Evolutionary conservation across 306 rosid species (phyloP).

Genomic region (Fragaria nilgerrensis): DNA sequence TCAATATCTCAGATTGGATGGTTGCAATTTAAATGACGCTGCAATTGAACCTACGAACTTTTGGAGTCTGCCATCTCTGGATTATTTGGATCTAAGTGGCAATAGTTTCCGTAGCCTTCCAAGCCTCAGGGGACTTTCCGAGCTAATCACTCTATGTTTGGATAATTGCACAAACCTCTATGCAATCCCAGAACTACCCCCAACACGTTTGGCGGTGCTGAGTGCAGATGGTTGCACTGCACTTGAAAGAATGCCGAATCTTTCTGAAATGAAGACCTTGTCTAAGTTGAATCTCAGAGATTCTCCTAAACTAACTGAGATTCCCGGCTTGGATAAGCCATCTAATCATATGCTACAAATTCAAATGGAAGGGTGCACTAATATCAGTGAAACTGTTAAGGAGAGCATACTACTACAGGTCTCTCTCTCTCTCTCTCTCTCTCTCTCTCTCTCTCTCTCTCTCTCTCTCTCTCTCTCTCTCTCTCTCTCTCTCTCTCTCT

Average conservation of each 20-base stretch:
- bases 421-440: neutral
- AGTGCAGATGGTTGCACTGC: neutral
- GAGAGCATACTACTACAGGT: slow-evolving; percentile 26
- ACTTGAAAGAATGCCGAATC: slow-evolving; percentile 15
- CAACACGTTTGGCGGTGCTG: neutral
- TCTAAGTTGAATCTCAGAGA: neutral
- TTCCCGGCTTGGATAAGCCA: slow-evolving; percentile 21
- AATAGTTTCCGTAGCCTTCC: slow-evolving; percentile 7
- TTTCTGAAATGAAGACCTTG: slow-evolving; percentile 15
- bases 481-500: too few species aligned
- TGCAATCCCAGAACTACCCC: slow-evolving; percentile 10
- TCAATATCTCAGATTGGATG: neutral
- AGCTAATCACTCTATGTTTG: neutral
- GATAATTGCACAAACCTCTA: neutral
- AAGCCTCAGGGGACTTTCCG: neutral
- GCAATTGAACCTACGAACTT: neutral
- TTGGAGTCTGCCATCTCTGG: neutral
- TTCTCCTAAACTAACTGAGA: slow-evolving; percentile 10
- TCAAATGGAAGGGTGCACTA: slow-evolving; percentile 23
- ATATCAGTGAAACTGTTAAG: neutral
- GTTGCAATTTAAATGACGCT: slow-evolving; percentile 13
- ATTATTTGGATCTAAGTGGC: neutral
- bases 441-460: too few species aligned
- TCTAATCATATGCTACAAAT: neutral
- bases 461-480: too few species aligned